Percentiles rank a stretch among this genome's conserved stretches.
These are phyloP conservation scores for Zygotorulaspora florentina DNA, from an alignment of 805 yeast species.

Conservation along the genomic window DNA sequence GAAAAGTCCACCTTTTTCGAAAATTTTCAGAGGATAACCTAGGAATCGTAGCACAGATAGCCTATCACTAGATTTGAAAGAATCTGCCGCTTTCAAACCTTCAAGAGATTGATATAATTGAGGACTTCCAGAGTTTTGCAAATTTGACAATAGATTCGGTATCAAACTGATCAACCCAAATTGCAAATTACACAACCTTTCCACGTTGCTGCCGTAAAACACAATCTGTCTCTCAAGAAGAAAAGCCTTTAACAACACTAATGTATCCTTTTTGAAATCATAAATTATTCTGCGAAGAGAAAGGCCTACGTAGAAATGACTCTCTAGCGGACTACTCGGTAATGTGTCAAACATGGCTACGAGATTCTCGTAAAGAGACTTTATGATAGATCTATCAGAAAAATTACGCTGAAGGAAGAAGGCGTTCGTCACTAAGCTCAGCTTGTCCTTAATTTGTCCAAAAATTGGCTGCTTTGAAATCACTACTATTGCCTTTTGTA, in stretches of 20 bases:
- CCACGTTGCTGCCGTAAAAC: slow-evolving; percentile 76
- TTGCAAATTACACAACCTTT: slow-evolving; percentile 74
- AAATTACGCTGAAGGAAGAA: slow-evolving; percentile 81
- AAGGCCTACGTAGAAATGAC: slow-evolving; percentile 68
- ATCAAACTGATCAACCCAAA: slow-evolving; percentile 78
- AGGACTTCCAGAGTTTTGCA: slow-evolving; percentile 81
- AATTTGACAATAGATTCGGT: slow-evolving; percentile 69
- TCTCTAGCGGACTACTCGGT: slow-evolving; percentile 40
- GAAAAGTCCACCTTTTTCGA: slow-evolving; percentile 83
- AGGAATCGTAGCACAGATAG: slow-evolving; percentile 70
- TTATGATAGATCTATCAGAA: slow-evolving; percentile 62
- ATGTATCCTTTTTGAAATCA: slow-evolving; percentile 52
- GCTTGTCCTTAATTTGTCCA: slow-evolving; percentile 81
- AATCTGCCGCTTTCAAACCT: slow-evolving; percentile 52
- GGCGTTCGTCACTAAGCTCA: slow-evolving; percentile 82
- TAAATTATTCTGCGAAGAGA: slow-evolving; percentile 61
- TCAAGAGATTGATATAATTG: slow-evolving; percentile 50
- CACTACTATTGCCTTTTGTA: slow-evolving; percentile 87
- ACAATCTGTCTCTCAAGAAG: slow-evolving; percentile 69
- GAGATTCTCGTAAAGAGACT: slow-evolving; percentile 65
- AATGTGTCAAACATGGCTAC: slow-evolving; percentile 39
- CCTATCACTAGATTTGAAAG: slow-evolving; percentile 74
- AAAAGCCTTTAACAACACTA: slow-evolving; percentile 71
- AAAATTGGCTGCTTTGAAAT: slow-evolving; percentile 84
- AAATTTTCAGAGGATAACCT: slow-evolving; percentile 84